phyloP scores from a whole-genome alignment of 352 stramenopile species.

The Globisporangium nagaii region DNA sequence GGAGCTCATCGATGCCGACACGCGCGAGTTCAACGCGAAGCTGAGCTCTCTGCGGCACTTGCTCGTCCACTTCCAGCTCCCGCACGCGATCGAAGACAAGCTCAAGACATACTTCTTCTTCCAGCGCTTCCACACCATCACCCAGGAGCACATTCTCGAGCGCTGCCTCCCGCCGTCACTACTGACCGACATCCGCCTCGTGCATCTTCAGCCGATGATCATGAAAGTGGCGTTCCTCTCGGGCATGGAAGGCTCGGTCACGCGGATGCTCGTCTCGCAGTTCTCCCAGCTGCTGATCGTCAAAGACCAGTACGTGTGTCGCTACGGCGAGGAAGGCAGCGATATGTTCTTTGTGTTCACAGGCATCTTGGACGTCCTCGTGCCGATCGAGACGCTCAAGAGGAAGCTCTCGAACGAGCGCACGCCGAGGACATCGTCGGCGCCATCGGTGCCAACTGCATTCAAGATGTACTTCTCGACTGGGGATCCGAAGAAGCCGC shows the following conservation, averaged over 20 bases:
- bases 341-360: slow-evolving; percentile 67
- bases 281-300: slow-evolving; percentile 43
- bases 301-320: slow-evolving; percentile 41
- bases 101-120: slow-evolving; percentile 74
- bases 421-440: background rate
- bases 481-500: slow-evolving; percentile 19
- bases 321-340: slow-evolving; percentile 35
- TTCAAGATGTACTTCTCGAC: slow-evolving; percentile 3
- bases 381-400: slow-evolving; percentile 14
- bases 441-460: background rate
- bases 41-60: slow-evolving; percentile 53
- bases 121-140: slow-evolving; percentile 52
- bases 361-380: slow-evolving; percentile 42
- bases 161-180: slow-evolving; percentile 43
- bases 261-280: slow-evolving; percentile 46
- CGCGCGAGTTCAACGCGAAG: slow-evolving; percentile 48
- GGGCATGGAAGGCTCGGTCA: slow-evolving; percentile 43
- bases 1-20: slow-evolving; percentile 44
- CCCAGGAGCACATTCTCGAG: slow-evolving; percentile 46
- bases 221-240: slow-evolving; percentile 47
- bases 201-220: slow-evolving; percentile 57
- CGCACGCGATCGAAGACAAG: slow-evolving; percentile 33
- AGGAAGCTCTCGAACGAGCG: slow-evolving; percentile 4
- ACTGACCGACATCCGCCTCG: slow-evolving; percentile 46
- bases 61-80: slow-evolving; percentile 44